Evolutionary conservation across 805 yeast genomes (phyloP), one percentile per base, ranked within the genome.

Genomic region (Lachancea fermentati): DNA sequence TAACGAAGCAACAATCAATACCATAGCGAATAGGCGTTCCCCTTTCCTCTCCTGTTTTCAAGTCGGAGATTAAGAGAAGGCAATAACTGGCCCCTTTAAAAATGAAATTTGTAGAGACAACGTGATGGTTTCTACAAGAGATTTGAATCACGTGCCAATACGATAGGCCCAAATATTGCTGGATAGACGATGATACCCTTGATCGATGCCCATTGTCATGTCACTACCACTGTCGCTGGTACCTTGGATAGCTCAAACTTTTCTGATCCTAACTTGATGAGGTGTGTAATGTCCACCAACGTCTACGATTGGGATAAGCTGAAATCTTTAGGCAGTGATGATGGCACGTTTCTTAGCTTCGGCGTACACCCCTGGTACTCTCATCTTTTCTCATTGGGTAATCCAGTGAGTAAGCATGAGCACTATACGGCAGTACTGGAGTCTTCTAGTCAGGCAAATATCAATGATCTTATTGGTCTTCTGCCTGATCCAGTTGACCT

Each of bases 321-420:
- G 16, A 47, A 49, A 3, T 12, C 3, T 45, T 72, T 1, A 18
- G 35, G 40, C 4, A 40, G 37, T 9, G 40, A 51, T 15, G 30
- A 55, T 65, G 12, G 14, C 13, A 17, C 11, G 7, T 39, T 17
- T 6, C 75, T 81, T 0, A 73, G 75, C 30, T 74, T 76, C 53
- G 95, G 97, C 0, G 66, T 87, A 1, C 98, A 91, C 60, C 98
- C 98, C 0, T 91, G 97, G 97, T 89, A 76, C 53, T 63, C 79
- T 2, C 95, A 89, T 57, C 47, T 81, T 14, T 81, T 77, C 46
- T 64, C 73, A 2, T 51, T 61, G n/a, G 57, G 50, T 1, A 44
- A 49, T 0, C 13, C 13, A 2, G 44, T 42, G 1, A 47, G 52
- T 25, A 81, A 79, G 49, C 14, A 30, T 13, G 54, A 45, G 2